A percentile compares a stretch with the other conserved stretches of the same genome.
Conservation (phyloP, 257 asterid genomes). For the Ilex aquifolium region DNA sequence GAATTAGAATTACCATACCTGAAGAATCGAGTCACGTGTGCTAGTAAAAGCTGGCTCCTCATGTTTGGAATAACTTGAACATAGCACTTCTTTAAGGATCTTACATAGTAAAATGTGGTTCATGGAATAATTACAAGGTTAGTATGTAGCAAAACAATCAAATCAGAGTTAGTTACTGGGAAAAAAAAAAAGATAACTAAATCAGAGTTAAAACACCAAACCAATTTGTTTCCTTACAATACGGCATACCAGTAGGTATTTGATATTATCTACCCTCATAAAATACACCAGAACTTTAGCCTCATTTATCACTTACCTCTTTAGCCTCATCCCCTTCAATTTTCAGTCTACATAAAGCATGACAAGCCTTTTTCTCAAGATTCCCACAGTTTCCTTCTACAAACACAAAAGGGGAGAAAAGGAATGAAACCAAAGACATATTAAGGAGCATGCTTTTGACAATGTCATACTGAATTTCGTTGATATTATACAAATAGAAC, state of each 20-base stretch:
- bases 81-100: constrained; percentile 72
- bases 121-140: constrained; percentile 5
- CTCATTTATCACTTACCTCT: constrained; percentile 41
- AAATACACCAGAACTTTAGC: constrained; percentile 7
- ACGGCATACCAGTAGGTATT: neutral
- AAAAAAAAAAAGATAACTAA: neutral
- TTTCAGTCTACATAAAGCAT: constrained; percentile 67
- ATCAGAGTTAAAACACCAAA: neutral
- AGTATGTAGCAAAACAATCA: constrained; percentile 3
- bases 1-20: constrained; percentile 30
- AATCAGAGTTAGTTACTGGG: too few relatives aligned
- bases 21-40: constrained; percentile 79
- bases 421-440: constrained; percentile 12
- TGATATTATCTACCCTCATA: constrained; percentile 4
- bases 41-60: constrained; percentile 53
- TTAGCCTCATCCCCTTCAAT: constrained; percentile 75
- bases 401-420: constrained; percentile 22
- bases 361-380: constrained; percentile 70
- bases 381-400: constrained; percentile 55
- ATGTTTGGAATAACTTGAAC: constrained; percentile 50
- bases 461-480: constrained; percentile 5
- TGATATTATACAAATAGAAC: constrained; percentile 12
- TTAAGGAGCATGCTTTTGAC: neutral
- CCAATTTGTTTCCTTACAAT: neutral
- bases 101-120: constrained; percentile 23